Evolutionary conservation across 257 asterid species (phyloP).

Genomic region (Rauvolfia tetraphylla): DNA sequence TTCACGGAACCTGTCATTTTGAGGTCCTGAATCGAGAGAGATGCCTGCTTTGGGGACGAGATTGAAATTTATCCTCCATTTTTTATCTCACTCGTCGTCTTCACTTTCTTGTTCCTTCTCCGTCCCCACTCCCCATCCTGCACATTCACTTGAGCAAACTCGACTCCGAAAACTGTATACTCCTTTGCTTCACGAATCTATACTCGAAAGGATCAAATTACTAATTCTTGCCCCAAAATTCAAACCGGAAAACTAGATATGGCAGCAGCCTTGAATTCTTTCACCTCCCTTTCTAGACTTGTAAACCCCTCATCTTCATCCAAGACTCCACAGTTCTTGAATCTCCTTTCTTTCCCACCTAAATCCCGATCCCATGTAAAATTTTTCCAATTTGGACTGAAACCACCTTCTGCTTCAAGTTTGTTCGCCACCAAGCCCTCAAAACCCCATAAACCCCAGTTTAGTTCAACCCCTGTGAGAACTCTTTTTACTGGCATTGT

Average conservation of each 20-base stretch:
- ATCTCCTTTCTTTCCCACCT: conserved; percentile 10
- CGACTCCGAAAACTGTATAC: neutral
- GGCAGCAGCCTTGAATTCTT: conserved; percentile 15
- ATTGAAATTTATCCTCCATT: too few relatives aligned
- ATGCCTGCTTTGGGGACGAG: too few relatives aligned
- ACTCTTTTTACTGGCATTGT: conserved; percentile 88
- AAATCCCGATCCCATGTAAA: conserved; percentile 23
- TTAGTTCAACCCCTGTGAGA: conserved; percentile 25
- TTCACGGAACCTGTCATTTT: too few relatives aligned
- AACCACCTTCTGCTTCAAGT: conserved; percentile 33
- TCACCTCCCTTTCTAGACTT: conserved; percentile 18
- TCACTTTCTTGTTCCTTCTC: too few relatives aligned
- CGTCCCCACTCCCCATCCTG: too few relatives aligned
- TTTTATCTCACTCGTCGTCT: too few relatives aligned
- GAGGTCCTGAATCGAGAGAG: too few relatives aligned
- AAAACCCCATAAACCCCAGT: conserved; percentile 28
- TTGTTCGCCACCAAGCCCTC: conserved; percentile 33
- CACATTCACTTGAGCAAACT: neutral
- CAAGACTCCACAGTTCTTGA: conserved; percentile 14
- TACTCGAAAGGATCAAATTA: neutral
- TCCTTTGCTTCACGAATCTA: neutral
- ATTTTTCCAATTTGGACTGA: conserved; percentile 24
- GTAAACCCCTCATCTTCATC: conserved; percentile 11
- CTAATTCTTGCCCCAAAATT: neutral
- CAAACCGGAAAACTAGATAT: neutral